These are phyloP conservation scores for Solanum boliviense DNA, from an alignment of 257 asterid genomes.

Conservation along the genomic window DNA sequence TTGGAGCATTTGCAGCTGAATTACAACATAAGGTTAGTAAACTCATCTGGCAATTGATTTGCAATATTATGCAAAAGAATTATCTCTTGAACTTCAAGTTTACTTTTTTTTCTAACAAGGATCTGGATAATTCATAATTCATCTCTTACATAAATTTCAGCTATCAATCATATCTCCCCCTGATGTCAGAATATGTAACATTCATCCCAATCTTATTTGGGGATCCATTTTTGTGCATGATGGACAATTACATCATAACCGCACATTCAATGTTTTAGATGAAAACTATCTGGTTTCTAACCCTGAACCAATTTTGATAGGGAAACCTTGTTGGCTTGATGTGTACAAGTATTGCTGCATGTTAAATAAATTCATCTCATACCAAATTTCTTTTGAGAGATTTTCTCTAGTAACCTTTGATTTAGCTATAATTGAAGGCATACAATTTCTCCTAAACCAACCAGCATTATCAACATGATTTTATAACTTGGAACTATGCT, in stretches of 20 bases:
- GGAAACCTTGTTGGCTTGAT: background rate
- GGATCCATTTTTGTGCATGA: background rate
- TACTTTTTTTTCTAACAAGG: background rate
- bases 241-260: background rate
- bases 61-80: background rate
- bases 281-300: background rate
- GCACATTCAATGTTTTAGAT: background rate
- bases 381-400: background rate
- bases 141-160: too few relatives aligned
- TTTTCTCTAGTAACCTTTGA: too few relatives aligned
- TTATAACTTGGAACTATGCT: too few relatives aligned
- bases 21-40: background rate
- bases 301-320: background rate
- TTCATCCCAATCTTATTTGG: background rate
- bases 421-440: background rate
- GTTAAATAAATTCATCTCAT: background rate
- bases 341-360: background rate
- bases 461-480: too few relatives aligned
- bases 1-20: too few relatives aligned
- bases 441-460: too few relatives aligned
- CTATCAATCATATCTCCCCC: too few relatives aligned
- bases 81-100: background rate
- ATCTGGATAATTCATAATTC: background rate
- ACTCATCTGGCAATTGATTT: background rate
- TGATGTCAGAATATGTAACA: too few relatives aligned